These are phyloP conservation scores for Euphorbia tirucalli DNA, from an alignment of 345 rosid genomes.

Conservation along the genomic window DNA sequence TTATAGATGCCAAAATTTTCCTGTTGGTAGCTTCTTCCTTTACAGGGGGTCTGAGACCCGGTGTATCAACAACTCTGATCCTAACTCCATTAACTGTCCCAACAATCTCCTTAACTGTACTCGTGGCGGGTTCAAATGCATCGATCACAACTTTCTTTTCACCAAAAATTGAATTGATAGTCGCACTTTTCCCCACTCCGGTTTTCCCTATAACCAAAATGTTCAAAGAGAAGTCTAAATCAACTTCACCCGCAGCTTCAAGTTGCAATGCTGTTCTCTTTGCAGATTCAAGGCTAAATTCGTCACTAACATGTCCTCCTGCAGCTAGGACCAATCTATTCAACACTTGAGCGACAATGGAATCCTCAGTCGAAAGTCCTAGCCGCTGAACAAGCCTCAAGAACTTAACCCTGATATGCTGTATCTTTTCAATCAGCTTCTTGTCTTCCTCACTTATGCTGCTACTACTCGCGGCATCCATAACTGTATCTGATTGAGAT, in stretches of 20 bases:
- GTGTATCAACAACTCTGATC: conserved; percentile 64
- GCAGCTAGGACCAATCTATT: conserved; percentile 29
- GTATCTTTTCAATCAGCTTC: conserved; percentile 42
- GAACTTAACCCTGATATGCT: conserved; percentile 50
- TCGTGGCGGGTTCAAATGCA: conserved; percentile 59
- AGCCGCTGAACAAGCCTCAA: conserved; percentile 49
- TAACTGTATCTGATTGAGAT: conserved; percentile 15
- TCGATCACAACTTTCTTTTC: conserved; percentile 42
- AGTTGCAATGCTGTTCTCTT: conserved; percentile 37
- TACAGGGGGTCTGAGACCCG: conserved; percentile 56
- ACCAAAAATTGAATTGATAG: conserved; percentile 63
- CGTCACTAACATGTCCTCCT: conserved; percentile 26
- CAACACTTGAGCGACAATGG: conserved; percentile 45
- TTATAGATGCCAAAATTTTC: conserved; percentile 53
- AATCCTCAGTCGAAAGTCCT: conserved; percentile 42
- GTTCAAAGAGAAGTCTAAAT: conserved; percentile 51
- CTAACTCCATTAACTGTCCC: conserved; percentile 51
- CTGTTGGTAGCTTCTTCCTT: conserved; percentile 48
- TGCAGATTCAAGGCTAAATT: conserved; percentile 34
- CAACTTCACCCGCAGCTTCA: conserved; percentile 39
- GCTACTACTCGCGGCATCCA: conserved; percentile 10
- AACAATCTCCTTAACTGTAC: conserved; percentile 39
- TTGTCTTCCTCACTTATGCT: conserved; percentile 44
- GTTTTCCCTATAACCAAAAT: conserved; percentile 74
- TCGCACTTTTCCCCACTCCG: conserved; percentile 88